A percentile compares a stretch with the other conserved stretches of the same genome.
phyloP scores from a whole-genome alignment of 768 basidiomycete species.

The Galerina sulciceps region DNA sequence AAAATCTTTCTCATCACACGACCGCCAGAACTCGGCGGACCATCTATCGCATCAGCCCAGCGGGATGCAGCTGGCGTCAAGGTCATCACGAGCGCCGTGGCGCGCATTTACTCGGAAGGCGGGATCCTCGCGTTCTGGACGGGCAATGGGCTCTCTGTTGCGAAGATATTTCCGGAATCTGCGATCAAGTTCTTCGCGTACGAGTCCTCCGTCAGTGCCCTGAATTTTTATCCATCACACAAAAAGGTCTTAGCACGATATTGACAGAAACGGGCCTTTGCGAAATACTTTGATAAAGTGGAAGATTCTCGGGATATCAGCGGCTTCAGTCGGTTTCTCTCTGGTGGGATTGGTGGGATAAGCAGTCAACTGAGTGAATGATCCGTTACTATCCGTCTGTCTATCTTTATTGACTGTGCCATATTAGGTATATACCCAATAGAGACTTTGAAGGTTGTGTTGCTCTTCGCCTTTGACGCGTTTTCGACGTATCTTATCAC shows the following conservation, averaged over 20 bases:
- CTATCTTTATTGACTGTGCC: conserved; percentile 21
- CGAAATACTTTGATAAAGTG: conserved; percentile 88
- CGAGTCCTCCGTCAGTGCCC: conserved; percentile 80
- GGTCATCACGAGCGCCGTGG: conserved; percentile 72
- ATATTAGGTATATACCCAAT: conserved; percentile 89
- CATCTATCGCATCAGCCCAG: conserved; percentile 41
- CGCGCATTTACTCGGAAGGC: conserved; percentile 86
- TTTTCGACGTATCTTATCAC: background rate
- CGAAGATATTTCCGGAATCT: conserved; percentile 97
- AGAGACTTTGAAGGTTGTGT: conserved; percentile 86
- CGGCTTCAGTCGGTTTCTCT: conserved; percentile 89
- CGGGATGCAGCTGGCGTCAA: conserved; percentile 54
- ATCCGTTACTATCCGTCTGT: conserved; percentile 2
- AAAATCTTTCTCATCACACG: conserved; percentile 97
- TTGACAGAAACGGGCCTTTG: conserved; percentile 89
- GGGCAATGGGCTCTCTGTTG: conserved; percentile 92
- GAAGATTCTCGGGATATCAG: conserved; percentile 89
- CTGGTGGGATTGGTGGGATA: conserved; percentile 96
- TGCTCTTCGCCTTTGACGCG: conserved; percentile 1
- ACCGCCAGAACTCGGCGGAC: conserved; percentile 72
- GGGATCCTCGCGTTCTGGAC: conserved; percentile 95
- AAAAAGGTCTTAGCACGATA: background rate
- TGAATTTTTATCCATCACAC: conserved; percentile 14
- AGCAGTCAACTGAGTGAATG: conserved; percentile 84
- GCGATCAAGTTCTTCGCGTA: conserved; percentile 98